Evolutionary conservation across 2,329 filamentous ascomycete genomes (phyloP).

Genomic region (Fusarium sublunatum): DNA sequence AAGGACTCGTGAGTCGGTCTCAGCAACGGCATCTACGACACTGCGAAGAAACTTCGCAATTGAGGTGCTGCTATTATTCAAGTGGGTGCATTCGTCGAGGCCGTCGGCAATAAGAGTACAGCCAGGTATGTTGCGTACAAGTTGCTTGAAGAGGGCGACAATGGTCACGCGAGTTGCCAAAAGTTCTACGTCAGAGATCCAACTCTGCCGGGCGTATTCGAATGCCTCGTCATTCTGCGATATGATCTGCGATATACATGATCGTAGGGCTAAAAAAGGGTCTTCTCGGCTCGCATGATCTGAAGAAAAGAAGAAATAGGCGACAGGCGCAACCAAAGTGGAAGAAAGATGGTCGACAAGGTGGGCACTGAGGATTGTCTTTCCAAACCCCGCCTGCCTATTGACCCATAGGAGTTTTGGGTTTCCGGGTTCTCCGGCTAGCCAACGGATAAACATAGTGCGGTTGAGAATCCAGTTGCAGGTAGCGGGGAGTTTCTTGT

Average conservation of each 20-base stretch:
- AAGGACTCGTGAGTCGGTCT: conserved; percentile 39
- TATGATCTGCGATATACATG: conserved; percentile 41
- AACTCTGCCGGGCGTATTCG: not conserved
- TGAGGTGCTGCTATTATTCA: conserved; percentile 4
- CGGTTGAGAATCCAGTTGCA: not conserved
- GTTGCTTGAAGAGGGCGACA: conserved; percentile 34
- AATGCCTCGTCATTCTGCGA: not conserved
- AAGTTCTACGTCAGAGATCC: conserved; percentile 40
- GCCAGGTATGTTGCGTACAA: conserved; percentile 28
- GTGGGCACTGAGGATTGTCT: conserved; percentile 50
- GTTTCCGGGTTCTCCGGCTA: not conserved
- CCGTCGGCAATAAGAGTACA: conserved; percentile 49
- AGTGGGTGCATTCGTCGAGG: conserved; percentile 49
- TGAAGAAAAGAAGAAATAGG: conserved; percentile 51
- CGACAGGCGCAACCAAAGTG: conserved; percentile 22
- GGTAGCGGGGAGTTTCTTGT: not conserved
- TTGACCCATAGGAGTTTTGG: not conserved
- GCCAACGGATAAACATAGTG: not conserved
- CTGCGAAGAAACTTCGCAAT: conserved; percentile 34
- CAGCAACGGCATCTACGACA: conserved; percentile 18
- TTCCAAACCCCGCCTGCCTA: conserved; percentile 46
- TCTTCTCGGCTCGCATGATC: conserved; percentile 42
- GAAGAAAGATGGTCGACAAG: conserved; percentile 44
- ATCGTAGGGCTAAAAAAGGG: conserved; percentile 46
- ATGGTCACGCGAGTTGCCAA: conserved; percentile 34